Evolutionary conservation across 2,329 filamentous ascomycete genomes (phyloP).

Genomic region (Beauveria sp.): DNA sequence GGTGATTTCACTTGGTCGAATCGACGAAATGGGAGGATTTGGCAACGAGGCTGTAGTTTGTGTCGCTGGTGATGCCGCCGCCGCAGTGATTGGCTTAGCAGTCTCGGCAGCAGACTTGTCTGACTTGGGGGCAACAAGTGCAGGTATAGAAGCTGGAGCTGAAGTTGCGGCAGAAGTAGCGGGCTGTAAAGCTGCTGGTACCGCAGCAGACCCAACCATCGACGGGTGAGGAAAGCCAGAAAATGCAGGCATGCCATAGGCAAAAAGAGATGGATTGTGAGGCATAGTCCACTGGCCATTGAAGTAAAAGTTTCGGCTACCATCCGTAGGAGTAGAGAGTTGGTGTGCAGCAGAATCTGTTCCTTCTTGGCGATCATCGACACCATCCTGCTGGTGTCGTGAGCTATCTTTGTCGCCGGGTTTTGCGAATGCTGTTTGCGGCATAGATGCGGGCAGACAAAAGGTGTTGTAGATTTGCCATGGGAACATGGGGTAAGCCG

Average conservation of each 20-base stretch:
- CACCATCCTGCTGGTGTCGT: constrained; percentile 24
- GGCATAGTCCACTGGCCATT: constrained; percentile 39
- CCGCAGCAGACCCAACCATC: not conserved
- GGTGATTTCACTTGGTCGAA: constrained; percentile 53
- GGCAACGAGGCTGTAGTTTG: constrained; percentile 16
- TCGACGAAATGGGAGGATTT: constrained; percentile 47
- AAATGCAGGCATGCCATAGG: constrained; percentile 22
- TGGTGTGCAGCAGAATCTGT: constrained; percentile 26
- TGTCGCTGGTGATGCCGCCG: not conserved
- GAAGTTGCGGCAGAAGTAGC: not conserved
- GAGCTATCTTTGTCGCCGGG: constrained; percentile 17
- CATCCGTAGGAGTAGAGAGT: constrained; percentile 39
- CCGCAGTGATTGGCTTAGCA: not conserved
- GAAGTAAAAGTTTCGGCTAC: constrained; percentile 34
- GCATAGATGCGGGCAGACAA: constrained; percentile 19
- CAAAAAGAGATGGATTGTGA: constrained; percentile 14
- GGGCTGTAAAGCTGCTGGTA: constrained; percentile 12
- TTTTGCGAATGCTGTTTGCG: constrained; percentile 16
- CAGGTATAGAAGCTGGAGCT: not conserved
- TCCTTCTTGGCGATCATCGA: constrained; percentile 23
- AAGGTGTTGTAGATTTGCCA: constrained; percentile 32
- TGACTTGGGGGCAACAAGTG: not conserved
- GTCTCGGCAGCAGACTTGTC: not conserved
- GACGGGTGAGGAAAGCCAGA: constrained; percentile 19
- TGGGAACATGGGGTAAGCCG: constrained; percentile 27